Percentiles rank a stretch among this genome's conserved stretches.
phyloP scores from a whole-genome alignment of 164 flowering plant species.

The Liquidambar formosana region DNA sequence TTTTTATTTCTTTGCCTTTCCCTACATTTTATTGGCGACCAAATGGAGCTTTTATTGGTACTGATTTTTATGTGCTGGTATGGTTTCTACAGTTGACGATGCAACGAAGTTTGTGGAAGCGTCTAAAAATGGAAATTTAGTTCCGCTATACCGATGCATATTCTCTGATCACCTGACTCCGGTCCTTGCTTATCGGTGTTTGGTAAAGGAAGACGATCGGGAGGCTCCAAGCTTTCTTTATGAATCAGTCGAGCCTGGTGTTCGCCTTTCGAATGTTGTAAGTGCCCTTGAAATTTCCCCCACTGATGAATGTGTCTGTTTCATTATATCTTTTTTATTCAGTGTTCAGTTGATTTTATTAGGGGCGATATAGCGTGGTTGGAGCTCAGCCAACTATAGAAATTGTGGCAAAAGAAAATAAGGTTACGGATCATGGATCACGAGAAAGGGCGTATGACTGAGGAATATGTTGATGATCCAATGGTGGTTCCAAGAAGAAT shows the following conservation, averaged over 20 bases:
- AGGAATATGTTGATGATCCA: conserved; percentile 74
- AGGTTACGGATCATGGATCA: conserved; percentile 68
- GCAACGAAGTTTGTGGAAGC: conserved; percentile 56
- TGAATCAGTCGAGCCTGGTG: conserved; percentile 75
- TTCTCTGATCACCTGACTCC: conserved; percentile 91
- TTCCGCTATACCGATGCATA: conserved; percentile 64
- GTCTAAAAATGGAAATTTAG: conserved; percentile 57
- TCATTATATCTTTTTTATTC: background rate
- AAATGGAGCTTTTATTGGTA: background rate
- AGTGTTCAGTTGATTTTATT: conserved; percentile 7
- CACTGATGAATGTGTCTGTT: too few species aligned
- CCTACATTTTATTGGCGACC: background rate
- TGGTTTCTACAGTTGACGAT: conserved; percentile 27
- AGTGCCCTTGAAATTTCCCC: conserved; percentile 7
- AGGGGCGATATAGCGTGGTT: conserved; percentile 83
- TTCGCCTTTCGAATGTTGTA: conserved; percentile 46
- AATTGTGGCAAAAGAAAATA: conserved; percentile 69
- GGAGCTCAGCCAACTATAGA: conserved; percentile 82
- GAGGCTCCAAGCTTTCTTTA: conserved; percentile 85
- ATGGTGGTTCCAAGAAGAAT: conserved; percentile 61
- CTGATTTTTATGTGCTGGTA: background rate
- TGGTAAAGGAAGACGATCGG: conserved; percentile 76
- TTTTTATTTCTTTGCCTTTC: background rate
- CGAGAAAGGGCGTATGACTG: conserved; percentile 37
- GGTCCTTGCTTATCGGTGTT: conserved; percentile 79